Conservation (phyloP, 768 basidiomycete genomes). For the Punctularia strigosozonata region DNA sequence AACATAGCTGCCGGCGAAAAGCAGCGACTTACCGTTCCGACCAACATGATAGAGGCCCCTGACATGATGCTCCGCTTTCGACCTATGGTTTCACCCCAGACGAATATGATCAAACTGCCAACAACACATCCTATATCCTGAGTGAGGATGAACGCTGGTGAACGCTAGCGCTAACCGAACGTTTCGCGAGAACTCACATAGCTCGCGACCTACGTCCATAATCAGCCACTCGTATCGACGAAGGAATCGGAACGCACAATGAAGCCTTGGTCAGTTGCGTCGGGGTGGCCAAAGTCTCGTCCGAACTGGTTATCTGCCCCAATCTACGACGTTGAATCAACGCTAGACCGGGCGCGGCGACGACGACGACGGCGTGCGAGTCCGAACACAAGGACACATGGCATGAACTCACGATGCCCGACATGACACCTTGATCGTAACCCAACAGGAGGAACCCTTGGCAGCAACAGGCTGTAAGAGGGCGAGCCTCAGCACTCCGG, state of each 20-base stretch:
- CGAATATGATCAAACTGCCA: conserved; percentile 24
- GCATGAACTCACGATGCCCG: conserved; percentile 20
- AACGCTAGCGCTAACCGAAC: background rate
- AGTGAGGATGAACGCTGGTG: background rate
- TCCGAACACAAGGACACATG: background rate
- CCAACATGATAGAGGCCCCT: conserved; percentile 24
- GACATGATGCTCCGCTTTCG: conserved; percentile 27
- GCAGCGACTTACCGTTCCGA: conserved; percentile 20
- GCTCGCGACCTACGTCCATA: conserved; percentile 21
- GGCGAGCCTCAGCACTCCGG: background rate
- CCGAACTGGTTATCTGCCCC: conserved; percentile 31
- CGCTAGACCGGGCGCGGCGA: background rate
- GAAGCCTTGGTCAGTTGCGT: conserved; percentile 25
- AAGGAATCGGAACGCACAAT: conserved; percentile 18
- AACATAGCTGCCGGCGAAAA: background rate
- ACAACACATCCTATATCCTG: conserved; percentile 29
- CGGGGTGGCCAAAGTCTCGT: conserved; percentile 23
- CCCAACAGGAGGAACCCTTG: conserved; percentile 26
- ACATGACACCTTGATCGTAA: conserved; percentile 32
- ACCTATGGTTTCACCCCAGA: conserved; percentile 26
- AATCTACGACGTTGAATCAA: conserved; percentile 13
- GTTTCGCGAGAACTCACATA: conserved; percentile 15
- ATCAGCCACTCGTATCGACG: background rate
- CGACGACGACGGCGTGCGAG: background rate
- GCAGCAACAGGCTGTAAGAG: conserved; percentile 23